These are phyloP conservation scores for Fusarium papillatum DNA, from an alignment of 2,329 filamentous ascomycete species.

Conservation along the genomic window DNA sequence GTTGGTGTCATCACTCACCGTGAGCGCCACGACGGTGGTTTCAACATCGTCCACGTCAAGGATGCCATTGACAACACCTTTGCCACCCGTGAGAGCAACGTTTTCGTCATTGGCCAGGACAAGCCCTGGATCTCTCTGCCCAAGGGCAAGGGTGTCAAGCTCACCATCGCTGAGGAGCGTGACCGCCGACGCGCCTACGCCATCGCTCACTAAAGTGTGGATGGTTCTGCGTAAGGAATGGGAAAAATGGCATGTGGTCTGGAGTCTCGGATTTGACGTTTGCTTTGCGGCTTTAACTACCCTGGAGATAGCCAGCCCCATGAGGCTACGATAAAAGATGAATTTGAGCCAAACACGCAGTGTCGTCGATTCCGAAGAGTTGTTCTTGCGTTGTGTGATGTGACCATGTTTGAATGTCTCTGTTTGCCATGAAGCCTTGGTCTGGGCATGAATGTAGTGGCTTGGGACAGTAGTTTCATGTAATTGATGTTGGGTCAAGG, in stretches of 20 bases:
- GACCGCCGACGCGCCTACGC: constrained; percentile 88
- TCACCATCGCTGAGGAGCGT: constrained; percentile 98
- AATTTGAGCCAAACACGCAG: constrained; percentile 49
- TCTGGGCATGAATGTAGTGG: too few relatives aligned
- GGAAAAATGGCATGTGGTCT: constrained; percentile 53
- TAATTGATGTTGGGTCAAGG: neutral
- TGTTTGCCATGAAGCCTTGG: neutral
- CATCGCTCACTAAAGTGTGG: constrained; percentile 63
- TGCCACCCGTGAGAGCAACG: constrained; percentile 99
- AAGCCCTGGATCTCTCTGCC: constrained; percentile 99
- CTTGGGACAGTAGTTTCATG: neutral
- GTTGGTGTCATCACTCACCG: constrained; percentile 99
- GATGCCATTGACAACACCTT: constrained; percentile 99
- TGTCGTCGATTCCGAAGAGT: constrained; percentile 42
- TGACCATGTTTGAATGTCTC: neutral
- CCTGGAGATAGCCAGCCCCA: constrained; percentile 51
- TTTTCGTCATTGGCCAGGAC: constrained; percentile 98
- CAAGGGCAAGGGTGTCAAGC: constrained; percentile 99
- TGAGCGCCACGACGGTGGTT: constrained; percentile 99
- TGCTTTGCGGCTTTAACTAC: constrained; percentile 48
- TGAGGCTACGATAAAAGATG: constrained; percentile 54
- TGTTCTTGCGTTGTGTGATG: neutral
- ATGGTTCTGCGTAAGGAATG: constrained; percentile 37
- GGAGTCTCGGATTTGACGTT: constrained; percentile 58
- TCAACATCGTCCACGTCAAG: constrained; percentile 99